Percentiles rank a stretch among this genome's conserved stretches.
Evolutionary conservation across 2,329 filamentous ascomycete species (phyloP).

Genomic region (Zarea fungicola): DNA sequence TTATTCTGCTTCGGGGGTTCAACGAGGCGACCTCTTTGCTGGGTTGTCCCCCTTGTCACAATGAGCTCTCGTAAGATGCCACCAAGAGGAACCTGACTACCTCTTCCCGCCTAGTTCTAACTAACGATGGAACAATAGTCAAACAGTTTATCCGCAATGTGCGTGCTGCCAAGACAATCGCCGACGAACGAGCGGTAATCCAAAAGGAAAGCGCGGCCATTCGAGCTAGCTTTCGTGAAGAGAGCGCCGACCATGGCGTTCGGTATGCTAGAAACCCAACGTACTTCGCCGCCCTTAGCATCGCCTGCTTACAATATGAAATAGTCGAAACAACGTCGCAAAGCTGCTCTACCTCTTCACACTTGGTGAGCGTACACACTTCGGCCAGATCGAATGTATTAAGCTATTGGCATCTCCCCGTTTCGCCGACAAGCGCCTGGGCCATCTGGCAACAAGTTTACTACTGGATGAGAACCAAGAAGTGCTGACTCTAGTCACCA

Average conservation of each 20-base stretch:
- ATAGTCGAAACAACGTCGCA: slow-evolving; percentile 94
- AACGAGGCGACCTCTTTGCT: slow-evolving; percentile 26
- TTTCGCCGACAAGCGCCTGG: slow-evolving; percentile 94
- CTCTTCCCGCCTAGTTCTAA: not conserved
- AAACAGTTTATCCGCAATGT: slow-evolving; percentile 99
- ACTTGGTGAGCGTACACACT: slow-evolving; percentile 93
- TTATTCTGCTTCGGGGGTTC: slow-evolving; percentile 6
- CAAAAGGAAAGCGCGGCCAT: slow-evolving; percentile 99
- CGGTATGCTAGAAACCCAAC: slow-evolving; percentile 53
- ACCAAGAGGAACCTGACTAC: slow-evolving; percentile 13
- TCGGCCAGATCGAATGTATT: slow-evolving; percentile 98
- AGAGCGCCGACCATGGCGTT: slow-evolving; percentile 85
- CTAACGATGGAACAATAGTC: slow-evolving; percentile 50
- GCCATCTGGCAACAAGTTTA: slow-evolving; percentile 93
- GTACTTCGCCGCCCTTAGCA: not conserved
- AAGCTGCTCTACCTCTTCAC: slow-evolving; percentile 98
- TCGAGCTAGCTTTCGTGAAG: slow-evolving; percentile 93
- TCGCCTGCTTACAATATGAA: not conserved
- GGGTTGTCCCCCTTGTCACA: slow-evolving; percentile 27
- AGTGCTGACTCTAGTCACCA: slow-evolving; percentile 92
- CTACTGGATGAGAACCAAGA: slow-evolving; percentile 97
- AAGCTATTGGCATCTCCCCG: slow-evolving; percentile 94
- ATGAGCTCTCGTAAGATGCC: slow-evolving; percentile 36
- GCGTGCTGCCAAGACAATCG: slow-evolving; percentile 96
- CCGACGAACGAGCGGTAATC: slow-evolving; percentile 95